A percentile compares a stretch with the other conserved stretches of the same genome.
phyloP scores from a whole-genome alignment of 1,284 basidiomycete genomes.

The Marasmius sp. region DNA sequence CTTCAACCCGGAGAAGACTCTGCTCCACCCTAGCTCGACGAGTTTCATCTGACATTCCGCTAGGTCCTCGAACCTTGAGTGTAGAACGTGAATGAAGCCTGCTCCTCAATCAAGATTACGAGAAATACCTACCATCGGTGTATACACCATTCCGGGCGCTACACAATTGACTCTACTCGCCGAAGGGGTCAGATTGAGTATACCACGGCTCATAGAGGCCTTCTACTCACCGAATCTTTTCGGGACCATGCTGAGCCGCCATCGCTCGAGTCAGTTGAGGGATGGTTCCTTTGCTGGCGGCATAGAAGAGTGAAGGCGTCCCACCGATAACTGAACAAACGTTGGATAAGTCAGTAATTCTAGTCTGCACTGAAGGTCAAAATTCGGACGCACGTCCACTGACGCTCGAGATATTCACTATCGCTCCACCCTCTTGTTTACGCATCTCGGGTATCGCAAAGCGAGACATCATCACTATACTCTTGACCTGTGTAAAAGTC shows the following conservation, averaged over 20 bases:
- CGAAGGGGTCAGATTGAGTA: not conserved
- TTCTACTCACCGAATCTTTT: slow-evolving; percentile 3
- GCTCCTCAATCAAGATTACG: not conserved
- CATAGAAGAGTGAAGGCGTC: slow-evolving; percentile 4
- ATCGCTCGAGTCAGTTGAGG: slow-evolving; percentile 7
- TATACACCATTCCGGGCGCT: slow-evolving; percentile 10
- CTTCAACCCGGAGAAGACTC: slow-evolving; percentile 6
- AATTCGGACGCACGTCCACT: slow-evolving; percentile 1
- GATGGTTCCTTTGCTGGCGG: slow-evolving; percentile 7
- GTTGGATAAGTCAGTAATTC: not conserved
- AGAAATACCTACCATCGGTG: slow-evolving; percentile 2
- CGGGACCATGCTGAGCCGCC: slow-evolving; percentile 9
- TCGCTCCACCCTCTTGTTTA: slow-evolving; percentile 15
- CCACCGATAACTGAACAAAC: not conserved
- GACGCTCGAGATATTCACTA: slow-evolving; percentile 17
- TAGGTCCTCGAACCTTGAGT: not conserved
- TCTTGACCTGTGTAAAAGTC: slow-evolving; percentile 12
- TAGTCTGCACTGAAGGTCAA: not conserved
- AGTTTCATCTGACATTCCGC: slow-evolving; percentile 2
- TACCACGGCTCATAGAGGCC: not conserved
- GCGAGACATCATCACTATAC: slow-evolving; percentile 20
- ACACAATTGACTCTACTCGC: slow-evolving; percentile 2
- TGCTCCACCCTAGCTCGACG: slow-evolving; percentile 5
- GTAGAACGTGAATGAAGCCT: not conserved
- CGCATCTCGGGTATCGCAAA: slow-evolving; percentile 18